Evolutionary conservation across 352 stramenopile genomes (phyloP).

Genomic region (Globisporangium nunn): DNA sequence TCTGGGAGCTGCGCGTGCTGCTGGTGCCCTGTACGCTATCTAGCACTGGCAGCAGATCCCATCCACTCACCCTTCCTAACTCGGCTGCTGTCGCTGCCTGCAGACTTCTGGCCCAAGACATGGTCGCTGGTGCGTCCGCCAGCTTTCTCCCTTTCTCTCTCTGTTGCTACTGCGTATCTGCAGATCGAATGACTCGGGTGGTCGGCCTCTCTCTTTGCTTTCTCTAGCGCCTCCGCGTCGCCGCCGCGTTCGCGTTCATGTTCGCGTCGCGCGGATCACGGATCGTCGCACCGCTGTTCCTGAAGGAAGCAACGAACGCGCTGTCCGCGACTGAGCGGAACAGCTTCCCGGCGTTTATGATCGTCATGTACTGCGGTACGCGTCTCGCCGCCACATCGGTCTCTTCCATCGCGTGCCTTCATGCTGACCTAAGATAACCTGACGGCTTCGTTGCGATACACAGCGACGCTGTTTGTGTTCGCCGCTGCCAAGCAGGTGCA

Average conservation of each 20-base stretch:
- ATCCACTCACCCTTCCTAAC: neutral
- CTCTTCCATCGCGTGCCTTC: neutral
- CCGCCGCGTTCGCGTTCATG: constrained; percentile 61
- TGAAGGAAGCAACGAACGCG: constrained; percentile 58
- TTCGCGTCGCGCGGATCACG: constrained; percentile 57
- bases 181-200: no score
- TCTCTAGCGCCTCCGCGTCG: constrained; percentile 43
- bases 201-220: neutral
- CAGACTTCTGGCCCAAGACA: constrained; percentile 72
- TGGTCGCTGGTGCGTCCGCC: constrained; percentile 38
- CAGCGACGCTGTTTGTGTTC: constrained; percentile 56
- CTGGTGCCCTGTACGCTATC: constrained; percentile 52
- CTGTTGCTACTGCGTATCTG: neutral
- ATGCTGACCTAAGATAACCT: neutral
- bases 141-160: neutral
- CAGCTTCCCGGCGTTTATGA: constrained; percentile 33
- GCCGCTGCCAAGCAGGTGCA: constrained; percentile 92
- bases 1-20: constrained; percentile 61
- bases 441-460: neutral
- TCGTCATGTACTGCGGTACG: constrained; percentile 57
- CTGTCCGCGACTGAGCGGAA: constrained; percentile 33
- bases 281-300: constrained; percentile 63
- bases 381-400: neutral
- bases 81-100: neutral
- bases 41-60: neutral